Evolutionary conservation across 2,329 filamentous ascomycete genomes (phyloP), one percentile per base, ranked within the genome.

Genomic region (Samsoniella hepiali): DNA sequence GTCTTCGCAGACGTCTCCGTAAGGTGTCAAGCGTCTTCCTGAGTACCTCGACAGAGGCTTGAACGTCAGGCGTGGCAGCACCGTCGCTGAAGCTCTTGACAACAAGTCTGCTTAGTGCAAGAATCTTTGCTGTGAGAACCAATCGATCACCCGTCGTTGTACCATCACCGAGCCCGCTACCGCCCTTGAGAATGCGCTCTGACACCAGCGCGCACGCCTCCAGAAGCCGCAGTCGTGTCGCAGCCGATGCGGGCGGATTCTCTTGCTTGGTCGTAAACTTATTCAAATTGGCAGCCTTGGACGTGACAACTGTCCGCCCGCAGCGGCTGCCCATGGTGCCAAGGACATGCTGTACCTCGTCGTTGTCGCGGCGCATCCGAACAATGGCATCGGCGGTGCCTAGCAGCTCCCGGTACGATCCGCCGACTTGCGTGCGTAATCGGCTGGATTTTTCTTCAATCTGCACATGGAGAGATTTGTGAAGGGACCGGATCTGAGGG

Each of bases 371-470:
- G 68, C 91, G 90, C 91, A 98, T 97, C 65, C 88, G 84, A 62
- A 97, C 90, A 68, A 98, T 98, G n/a, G 88, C 88, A 77, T 97
- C 93, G 62, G 94, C 94, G 0, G 94, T 97, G 59, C 91, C 91
- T 32, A 98, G 86, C 9, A 98, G 86, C 70, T 95, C 91, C 68
- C 94, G 90, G 76, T 98, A 98, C 71, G 84, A 87, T 64, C 79
- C 81, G 68, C 86, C 86, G 65, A 89, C 86, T 72, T 87, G 84
- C 22, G 82, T 86, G 68, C 86, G 85, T 70, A 89, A 79, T 38
- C 85, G 85, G 57, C 78, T 79, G 40, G 84, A 81, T 69, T 87
- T 87, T 72, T 88, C 86, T 66, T 88, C 86, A 68, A 87, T 82
- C 67, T 83, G 79, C 10, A 76, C 77, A 71, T 86, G 84, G 44